Base-by-base conservation (phyloP, 2,329 filamentous ascomycete species). In the Colletotrichum magnum region DNA sequence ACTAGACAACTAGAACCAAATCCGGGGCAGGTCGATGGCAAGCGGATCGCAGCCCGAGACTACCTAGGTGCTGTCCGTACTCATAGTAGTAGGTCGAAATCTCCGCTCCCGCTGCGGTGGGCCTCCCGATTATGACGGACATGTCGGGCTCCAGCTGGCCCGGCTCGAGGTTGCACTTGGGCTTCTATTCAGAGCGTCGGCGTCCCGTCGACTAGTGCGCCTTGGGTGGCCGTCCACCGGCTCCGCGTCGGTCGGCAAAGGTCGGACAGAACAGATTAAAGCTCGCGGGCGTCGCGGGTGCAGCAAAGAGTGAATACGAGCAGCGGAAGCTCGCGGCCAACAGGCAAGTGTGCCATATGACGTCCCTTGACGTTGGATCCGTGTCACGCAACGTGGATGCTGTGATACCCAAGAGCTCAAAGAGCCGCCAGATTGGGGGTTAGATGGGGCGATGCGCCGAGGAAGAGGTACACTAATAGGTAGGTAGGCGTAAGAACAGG, bases 21-120 rank as follows among this genome's bases (percentile, higher is more conserved):
- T 48, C 43, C 51, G 56, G 36, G 41, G 51, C 59, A 54, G n/a
- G 50, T 54, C 39, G 16, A 15, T 53, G 15, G 47, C 51, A 51
- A 61, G 36, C 57, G 51, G 57, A 67, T 59, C 43, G 13, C 56
- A 53, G 50, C 32, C 54, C 50, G 51, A 69, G 45, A 36, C 53
- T 58, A 48, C 21, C 21, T 24, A 24, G 21, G 21, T 24, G 21
- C 21, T 24, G 21, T 24, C 21, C 21, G 21, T 24, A 24, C 21
- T 24, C 21, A 18, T 18, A 18, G 21, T 24, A 45, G 15, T 13
- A 24, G 26, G 60, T n/a, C 41, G 48, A 69, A 61, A 65, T 61
- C 62, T 53, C 67, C 57, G 56, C 36, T 69, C 57, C 67, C 62
- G 32, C 45, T 67, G 67, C 43, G 24, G 66, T 50, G 63, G 66